These are phyloP conservation scores for Halenospora varia DNA, from an alignment of 495 filamentous ascomycete species.

Conservation along the genomic window DNA sequence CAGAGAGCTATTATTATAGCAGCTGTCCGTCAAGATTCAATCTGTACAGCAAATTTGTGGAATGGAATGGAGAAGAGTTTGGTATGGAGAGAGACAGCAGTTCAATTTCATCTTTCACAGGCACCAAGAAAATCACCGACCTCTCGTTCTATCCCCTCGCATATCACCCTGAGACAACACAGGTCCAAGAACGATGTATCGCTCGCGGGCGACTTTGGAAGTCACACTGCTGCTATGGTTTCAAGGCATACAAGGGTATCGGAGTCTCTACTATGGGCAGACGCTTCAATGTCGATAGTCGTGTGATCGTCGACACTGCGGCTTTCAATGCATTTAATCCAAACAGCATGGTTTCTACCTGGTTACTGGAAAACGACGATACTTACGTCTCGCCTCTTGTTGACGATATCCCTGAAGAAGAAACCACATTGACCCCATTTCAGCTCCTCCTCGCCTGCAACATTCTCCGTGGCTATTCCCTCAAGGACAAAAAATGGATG, in stretches of 20 bases:
- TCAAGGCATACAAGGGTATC: conserved; percentile 39
- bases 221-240: conserved; percentile 70
- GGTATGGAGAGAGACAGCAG: conserved; percentile 53
- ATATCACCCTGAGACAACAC: conserved; percentile 68
- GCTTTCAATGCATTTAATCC: conserved; percentile 81
- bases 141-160: conserved; percentile 71
- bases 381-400: background rate
- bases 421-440: background rate
- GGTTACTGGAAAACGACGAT: background rate
- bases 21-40: conserved; percentile 14
- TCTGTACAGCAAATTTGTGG: conserved; percentile 35
- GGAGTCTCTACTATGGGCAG: background rate
- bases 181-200: conserved; percentile 57
- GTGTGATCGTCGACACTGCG: conserved; percentile 82
- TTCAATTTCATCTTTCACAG: conserved; percentile 72
- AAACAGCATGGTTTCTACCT: conserved; percentile 26
- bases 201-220: conserved; percentile 82
- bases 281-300: conserved; percentile 17
- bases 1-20: conserved; percentile 1
- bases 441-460: background rate
- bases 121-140: conserved; percentile 72
- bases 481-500: conserved; percentile 17
- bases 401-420: background rate
- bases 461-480: conserved; percentile 17
- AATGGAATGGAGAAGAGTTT: conserved; percentile 62